Evolutionary conservation across 805 yeast species (phyloP).

Genomic region (Starmerella potacharoeniae): DNA sequence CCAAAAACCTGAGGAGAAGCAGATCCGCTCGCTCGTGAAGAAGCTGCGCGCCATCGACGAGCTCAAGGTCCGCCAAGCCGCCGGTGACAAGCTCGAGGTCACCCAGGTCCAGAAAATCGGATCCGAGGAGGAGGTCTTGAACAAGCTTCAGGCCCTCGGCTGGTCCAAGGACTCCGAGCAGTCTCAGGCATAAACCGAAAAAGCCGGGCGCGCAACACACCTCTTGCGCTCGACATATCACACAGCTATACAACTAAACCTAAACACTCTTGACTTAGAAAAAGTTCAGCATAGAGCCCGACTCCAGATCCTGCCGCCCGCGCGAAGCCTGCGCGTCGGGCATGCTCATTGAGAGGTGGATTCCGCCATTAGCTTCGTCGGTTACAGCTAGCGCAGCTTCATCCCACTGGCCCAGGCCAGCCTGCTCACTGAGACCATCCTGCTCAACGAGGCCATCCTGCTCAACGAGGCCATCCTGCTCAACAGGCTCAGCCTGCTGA

Average conservation of each 20-base stretch:
- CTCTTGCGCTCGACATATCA: not conserved
- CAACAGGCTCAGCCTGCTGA: no score
- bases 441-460: no score
- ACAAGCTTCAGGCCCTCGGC: slow-evolving; percentile 65
- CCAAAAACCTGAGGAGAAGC: slow-evolving; percentile 68
- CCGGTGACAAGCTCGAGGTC: slow-evolving; percentile 77
- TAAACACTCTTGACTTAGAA: not conserved
- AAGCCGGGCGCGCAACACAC: not conserved
- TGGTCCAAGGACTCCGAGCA: slow-evolving; percentile 34
- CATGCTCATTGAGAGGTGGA: no score
- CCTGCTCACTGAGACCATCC: no score
- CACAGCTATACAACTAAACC: not conserved
- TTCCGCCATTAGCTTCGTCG: no score
- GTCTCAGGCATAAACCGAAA: not conserved
- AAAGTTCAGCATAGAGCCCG: not conserved
- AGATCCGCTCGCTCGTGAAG: slow-evolving; percentile 78
- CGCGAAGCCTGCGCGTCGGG: no score
- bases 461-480: no score
- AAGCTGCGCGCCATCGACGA: slow-evolving; percentile 92
- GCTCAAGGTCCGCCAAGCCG: slow-evolving; percentile 71
- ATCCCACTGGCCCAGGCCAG: no score
- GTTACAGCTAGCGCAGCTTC: no score
- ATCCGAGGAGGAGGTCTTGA: slow-evolving; percentile 71
- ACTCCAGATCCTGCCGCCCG: no score
- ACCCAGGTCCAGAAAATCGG: slow-evolving; percentile 84